phyloP scores from a whole-genome alignment of 2,329 filamentous ascomycete genomes.

The Penicillium glabrum region DNA sequence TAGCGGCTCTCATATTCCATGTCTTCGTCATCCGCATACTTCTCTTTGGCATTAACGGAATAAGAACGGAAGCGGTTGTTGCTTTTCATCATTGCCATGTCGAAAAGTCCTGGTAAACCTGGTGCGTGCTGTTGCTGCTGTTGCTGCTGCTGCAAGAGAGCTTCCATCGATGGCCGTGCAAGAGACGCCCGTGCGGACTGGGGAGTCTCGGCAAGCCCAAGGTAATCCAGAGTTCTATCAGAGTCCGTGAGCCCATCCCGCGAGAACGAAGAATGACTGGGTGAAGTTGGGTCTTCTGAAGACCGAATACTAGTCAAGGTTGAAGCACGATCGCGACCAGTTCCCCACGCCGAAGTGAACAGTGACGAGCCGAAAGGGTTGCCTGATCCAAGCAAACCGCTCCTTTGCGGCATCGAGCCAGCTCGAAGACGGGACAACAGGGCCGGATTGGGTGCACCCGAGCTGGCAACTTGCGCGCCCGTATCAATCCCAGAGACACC shows the following conservation, averaged over 20 bases:
- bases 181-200: constrained; percentile 74
- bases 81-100: constrained; percentile 72
- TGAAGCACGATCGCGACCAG: constrained; percentile 76
- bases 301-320: constrained; percentile 90
- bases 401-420: constrained; percentile 89
- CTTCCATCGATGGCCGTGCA: constrained; percentile 59
- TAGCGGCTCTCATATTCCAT: constrained; percentile 68
- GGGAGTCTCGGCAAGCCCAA: constrained; percentile 90
- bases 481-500: constrained; percentile 42
- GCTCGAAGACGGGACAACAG: constrained; percentile 83
- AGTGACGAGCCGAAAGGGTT: constrained; percentile 83
- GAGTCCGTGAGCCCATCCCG: constrained; percentile 80
- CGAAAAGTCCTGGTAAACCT: constrained; percentile 64
- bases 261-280: constrained; percentile 81
- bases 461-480: constrained; percentile 39
- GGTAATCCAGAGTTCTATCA: constrained; percentile 90
- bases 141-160: constrained; percentile 52
- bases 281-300: constrained; percentile 81
- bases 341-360: constrained; percentile 83
- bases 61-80: constrained; percentile 94
- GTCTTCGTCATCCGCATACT: constrained; percentile 87
- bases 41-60: constrained; percentile 97
- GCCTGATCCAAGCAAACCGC: constrained; percentile 62
- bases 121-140: constrained; percentile 47
- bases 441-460: constrained; percentile 61